Percentiles rank a stretch among this genome's conserved stretches.
These are phyloP conservation scores for Xylaria sp. DNA, from an alignment of 2,329 filamentous ascomycete species.

Conservation along the genomic window DNA sequence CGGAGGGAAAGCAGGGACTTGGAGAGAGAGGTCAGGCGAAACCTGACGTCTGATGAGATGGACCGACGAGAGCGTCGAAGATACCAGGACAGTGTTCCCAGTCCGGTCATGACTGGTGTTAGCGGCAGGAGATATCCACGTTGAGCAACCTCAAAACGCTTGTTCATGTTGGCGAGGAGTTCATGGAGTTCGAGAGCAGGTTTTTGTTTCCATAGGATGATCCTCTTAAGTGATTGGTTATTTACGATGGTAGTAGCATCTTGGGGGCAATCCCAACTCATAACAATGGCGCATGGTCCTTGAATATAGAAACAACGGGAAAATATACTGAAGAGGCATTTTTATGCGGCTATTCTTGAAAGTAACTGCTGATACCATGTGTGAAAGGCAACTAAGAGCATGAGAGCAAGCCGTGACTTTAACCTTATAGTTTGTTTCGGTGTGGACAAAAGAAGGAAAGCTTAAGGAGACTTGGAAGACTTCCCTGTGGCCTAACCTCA, in stretches of 20 bases:
- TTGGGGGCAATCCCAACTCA: background rate
- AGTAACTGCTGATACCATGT: background rate
- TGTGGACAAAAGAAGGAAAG: too few species aligned
- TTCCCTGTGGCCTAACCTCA: too few species aligned
- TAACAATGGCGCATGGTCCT: conserved; percentile 2
- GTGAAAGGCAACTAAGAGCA: background rate
- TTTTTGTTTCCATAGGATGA: background rate
- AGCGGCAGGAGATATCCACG: conserved; percentile 47
- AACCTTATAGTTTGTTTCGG: too few species aligned
- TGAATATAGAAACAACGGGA: conserved; percentile 18
- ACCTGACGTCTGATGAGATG: conserved; percentile 46
- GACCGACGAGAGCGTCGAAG: conserved; percentile 46
- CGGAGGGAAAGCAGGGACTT: conserved; percentile 46
- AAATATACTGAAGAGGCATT: conserved; percentile 6
- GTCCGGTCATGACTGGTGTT: conserved; percentile 43
- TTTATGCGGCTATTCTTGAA: background rate
- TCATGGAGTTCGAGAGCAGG: conserved; percentile 24
- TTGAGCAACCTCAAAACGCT: conserved; percentile 14
- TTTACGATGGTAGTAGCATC: background rate
- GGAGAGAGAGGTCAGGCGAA: conserved; percentile 50
- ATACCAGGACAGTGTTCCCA: conserved; percentile 42
- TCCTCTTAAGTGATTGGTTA: background rate
- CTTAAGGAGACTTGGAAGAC: too few species aligned
- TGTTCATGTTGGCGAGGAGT: conserved; percentile 28
- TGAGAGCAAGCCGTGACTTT: too few species aligned